Evolutionary conservation across 352 stramenopile genomes (phyloP).

Genomic region (Phytophthora quininea): DNA sequence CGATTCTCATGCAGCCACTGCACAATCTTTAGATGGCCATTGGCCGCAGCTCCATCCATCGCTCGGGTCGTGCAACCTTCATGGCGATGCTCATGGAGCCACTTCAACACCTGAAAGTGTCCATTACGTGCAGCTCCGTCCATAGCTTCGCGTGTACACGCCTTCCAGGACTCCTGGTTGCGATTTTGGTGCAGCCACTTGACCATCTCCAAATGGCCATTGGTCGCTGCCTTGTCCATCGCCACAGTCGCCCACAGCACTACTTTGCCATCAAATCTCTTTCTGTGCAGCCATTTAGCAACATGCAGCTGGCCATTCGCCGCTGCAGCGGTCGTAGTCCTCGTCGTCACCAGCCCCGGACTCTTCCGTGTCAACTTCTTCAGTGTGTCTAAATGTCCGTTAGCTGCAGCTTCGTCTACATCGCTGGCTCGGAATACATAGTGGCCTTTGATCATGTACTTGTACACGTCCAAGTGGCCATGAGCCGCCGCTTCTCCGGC

Average conservation of each 20-base stretch:
- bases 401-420: slow-evolving; percentile 34
- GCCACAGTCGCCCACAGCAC: slow-evolving; percentile 38
- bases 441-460: slow-evolving; percentile 49
- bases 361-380: slow-evolving; percentile 31
- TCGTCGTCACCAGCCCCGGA: slow-evolving; percentile 22
- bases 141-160: slow-evolving; percentile 36
- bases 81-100: slow-evolving; percentile 29
- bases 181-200: slow-evolving; percentile 35
- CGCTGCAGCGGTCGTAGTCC: slow-evolving; percentile 34
- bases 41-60: slow-evolving; percentile 32
- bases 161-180: slow-evolving; percentile 11
- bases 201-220: slow-evolving; percentile 40
- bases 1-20: slow-evolving; percentile 34
- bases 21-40: slow-evolving; percentile 28
- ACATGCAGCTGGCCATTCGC: slow-evolving; percentile 34
- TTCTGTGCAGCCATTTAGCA: slow-evolving; percentile 40
- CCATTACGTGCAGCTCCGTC: slow-evolving; percentile 37
- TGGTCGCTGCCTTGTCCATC: slow-evolving; percentile 36
- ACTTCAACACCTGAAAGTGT: slow-evolving; percentile 36
- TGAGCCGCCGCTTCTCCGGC: slow-evolving; percentile 38
- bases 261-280: slow-evolving; percentile 36
- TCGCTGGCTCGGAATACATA: slow-evolving; percentile 27
- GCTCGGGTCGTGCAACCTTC: slow-evolving; percentile 34
- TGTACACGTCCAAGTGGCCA: slow-evolving; percentile 41
- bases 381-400: slow-evolving; percentile 37